phyloP scores from a whole-genome alignment of 2,329 filamentous ascomycete species.

The Penicillium sp. region DNA sequence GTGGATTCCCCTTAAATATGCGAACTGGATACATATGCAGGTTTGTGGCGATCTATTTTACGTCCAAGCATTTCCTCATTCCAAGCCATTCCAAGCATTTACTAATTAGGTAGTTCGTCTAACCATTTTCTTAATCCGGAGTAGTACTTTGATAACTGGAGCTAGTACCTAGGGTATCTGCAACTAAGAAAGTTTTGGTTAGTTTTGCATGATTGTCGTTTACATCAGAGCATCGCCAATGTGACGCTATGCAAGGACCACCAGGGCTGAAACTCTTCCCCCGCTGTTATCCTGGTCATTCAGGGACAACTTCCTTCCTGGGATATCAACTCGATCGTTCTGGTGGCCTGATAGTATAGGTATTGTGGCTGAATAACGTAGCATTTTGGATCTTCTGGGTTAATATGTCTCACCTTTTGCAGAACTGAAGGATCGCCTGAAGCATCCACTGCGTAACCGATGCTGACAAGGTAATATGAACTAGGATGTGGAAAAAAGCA shows the following conservation, averaged over 20 bases:
- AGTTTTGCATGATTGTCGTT: not conserved
- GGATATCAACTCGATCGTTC: not conserved
- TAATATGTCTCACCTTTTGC: not conserved
- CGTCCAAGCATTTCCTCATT: not conserved
- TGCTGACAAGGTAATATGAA: not conserved
- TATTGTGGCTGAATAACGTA: not conserved
- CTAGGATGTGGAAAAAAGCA: not conserved
- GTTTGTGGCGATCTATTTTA: not conserved
- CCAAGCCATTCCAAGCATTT: not conserved
- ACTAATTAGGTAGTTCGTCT: not conserved
- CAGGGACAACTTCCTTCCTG: not conserved
- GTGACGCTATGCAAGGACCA: not conserved
- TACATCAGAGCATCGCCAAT: not conserved
- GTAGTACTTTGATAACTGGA: too few relatives aligned
- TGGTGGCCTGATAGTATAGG: not conserved
- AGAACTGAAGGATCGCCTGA: not conserved
- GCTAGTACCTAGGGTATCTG: not conserved
- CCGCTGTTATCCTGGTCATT: not conserved
- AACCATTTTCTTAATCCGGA: not conserved
- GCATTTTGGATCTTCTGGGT: not conserved
- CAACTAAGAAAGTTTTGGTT: not conserved
- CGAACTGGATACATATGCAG: not conserved
- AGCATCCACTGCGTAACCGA: not conserved
- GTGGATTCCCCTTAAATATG: not conserved
- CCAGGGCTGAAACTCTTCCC: not conserved